Conservation (phyloP, 1,139 yeast genomes). For the Suhomyces choctaworum region DNA sequence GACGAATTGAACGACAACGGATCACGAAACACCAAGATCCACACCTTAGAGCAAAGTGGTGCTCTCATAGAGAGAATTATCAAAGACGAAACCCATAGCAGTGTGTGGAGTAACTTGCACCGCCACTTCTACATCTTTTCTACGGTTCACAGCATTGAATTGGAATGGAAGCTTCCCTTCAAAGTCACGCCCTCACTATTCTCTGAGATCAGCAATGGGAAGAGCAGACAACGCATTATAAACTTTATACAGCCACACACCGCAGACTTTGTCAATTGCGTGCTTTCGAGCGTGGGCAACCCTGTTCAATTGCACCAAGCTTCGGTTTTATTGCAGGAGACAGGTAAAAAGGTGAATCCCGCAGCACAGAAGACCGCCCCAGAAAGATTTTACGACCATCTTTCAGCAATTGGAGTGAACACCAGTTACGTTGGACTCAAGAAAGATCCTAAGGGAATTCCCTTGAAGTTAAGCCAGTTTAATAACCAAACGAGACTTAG, state of each 20-base stretch:
- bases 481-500: slow-evolving; percentile 12
- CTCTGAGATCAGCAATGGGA: slow-evolving; percentile 2
- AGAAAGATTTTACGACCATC: not conserved
- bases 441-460: slow-evolving; percentile 5
- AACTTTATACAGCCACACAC: not conserved
- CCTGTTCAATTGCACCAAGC: slow-evolving; percentile 7
- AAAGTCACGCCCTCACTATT: slow-evolving; percentile 4
- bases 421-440: slow-evolving; percentile 6
- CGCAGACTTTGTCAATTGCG: slow-evolving; percentile 7
- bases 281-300: slow-evolving; percentile 6
- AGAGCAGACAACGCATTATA: not conserved
- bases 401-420: slow-evolving; percentile 7
- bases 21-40: slow-evolving; percentile 14
- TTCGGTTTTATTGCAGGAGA: slow-evolving; percentile 1
- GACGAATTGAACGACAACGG: slow-evolving; percentile 35
- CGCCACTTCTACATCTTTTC: slow-evolving; percentile 13
- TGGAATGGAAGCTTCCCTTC: slow-evolving; percentile 6
- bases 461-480: slow-evolving; percentile 16
- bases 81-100: slow-evolving; percentile 7
- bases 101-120: slow-evolving; percentile 6
- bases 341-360: not conserved
- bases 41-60: slow-evolving; percentile 14
- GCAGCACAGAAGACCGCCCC: not conserved
- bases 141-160: slow-evolving; percentile 1
- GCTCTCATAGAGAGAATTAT: slow-evolving; percentile 13